Evolutionary conservation across 352 stramenopile genomes (phyloP), one percentile per base, ranked within the genome.

Genomic region (Globisporangium abappressorium): DNA sequence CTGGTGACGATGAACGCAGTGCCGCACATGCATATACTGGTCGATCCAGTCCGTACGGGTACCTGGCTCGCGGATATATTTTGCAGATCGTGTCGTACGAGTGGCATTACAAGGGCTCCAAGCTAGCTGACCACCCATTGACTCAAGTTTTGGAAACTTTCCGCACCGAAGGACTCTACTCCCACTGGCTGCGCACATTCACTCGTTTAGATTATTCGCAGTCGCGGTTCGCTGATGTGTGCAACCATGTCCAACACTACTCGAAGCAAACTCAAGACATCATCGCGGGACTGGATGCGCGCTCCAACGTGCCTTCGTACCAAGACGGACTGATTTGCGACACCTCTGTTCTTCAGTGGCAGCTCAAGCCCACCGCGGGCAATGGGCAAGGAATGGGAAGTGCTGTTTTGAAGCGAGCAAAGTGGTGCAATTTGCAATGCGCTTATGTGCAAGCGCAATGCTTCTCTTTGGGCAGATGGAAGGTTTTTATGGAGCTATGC

Each of bases 401-500:
- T 18, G 58, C 41, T 38, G 66, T 70, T 28, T 49, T 90, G 11
- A 79, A 78, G 53, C 63, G 79, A 33, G 65, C 74, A n/a, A 77
- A 84, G 59, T 87, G 77, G 79, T 76, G 77, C 58, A 87, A 87
- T 47, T 68, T 85, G 57, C 79, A 87, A 71, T 70, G 68, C 1
- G 79, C 79, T 8, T 87, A 81, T 53, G 73, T 85, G 2, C 73
- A 84, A 22, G 79, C 81, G 0, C 84, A 92, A 49, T 69, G 80
- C 51, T 84, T 84, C 43, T 77, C 76, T 33, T 54, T 92, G 56
- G 47, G 70, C 3, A 74, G 76, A 43, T 92, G 84, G 84, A 90
- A 89, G 65, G 67, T 82, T 26, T 90, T 92, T 60, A 92, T 92
- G 84, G 81, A 92, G 57, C 54, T 92, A 3, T 85, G 78, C 41